A percentile compares a stretch with the other conserved stretches of the same genome.
These are phyloP conservation scores for Casuarina cunninghamiana DNA, from an alignment of 306 rosid species.

Conservation along the genomic window DNA sequence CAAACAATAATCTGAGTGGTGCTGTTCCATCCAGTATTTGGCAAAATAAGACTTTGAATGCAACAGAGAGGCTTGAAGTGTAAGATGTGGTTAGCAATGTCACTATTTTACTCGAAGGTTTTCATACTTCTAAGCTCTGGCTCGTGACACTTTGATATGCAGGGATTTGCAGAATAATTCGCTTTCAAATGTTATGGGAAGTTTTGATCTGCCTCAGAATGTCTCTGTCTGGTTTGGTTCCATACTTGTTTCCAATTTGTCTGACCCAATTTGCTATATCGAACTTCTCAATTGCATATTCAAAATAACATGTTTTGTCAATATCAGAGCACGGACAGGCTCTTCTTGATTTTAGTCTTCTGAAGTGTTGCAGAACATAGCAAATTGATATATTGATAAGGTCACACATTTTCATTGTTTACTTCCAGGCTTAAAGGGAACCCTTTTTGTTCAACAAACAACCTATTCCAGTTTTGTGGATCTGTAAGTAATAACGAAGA, in stretches of 20 bases:
- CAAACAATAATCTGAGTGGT: slow-evolving; percentile 70
- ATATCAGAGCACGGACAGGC: neutral
- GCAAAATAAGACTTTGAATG: slow-evolving; percentile 48
- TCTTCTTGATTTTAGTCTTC: neutral
- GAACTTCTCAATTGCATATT: slow-evolving; percentile 3
- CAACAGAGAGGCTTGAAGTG: slow-evolving; percentile 47
- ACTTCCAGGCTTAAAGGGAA: slow-evolving; percentile 85
- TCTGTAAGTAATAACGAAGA: slow-evolving; percentile 31
- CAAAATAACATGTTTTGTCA: neutral
- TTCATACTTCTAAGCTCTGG: slow-evolving; percentile 16
- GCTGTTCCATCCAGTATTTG: slow-evolving; percentile 66
- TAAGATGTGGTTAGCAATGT: slow-evolving; percentile 46
- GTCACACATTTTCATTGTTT: neutral
- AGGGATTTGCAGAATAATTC: slow-evolving; percentile 82
- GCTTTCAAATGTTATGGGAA: slow-evolving; percentile 55
- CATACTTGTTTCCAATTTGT: slow-evolving; percentile 30
- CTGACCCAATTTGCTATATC: slow-evolving; percentile 11
- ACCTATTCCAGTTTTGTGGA: slow-evolving; percentile 51
- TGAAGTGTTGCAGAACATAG: neutral
- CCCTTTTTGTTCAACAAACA: slow-evolving; percentile 61
- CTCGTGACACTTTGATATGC: slow-evolving; percentile 35
- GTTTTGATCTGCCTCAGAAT: slow-evolving; percentile 50
- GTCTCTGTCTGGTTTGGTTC: slow-evolving; percentile 73
- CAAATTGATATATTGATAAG: neutral
- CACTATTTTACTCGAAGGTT: neutral